Conservation (phyloP, 1,139 yeast genomes). For the Nakaseomyces nivariensis region DNA sequence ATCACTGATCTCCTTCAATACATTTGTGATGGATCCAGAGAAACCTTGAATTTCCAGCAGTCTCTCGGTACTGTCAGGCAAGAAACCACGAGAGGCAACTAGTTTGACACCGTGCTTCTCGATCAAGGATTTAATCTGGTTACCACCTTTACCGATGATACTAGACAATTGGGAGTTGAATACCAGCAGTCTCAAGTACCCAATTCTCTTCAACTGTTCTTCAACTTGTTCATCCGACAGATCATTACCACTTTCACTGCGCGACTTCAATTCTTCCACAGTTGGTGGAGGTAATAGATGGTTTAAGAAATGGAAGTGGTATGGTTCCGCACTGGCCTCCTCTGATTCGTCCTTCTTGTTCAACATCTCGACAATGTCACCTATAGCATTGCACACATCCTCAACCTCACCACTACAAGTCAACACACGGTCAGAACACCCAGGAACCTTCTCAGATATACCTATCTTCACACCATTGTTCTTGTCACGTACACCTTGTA, state of each 20-base stretch:
- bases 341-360: constrained; percentile 12
- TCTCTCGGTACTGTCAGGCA: constrained; percentile 80
- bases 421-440: constrained; percentile 75
- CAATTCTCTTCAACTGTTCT: constrained; percentile 20
- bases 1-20: constrained; percentile 39
- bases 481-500: constrained; percentile 65
- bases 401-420: constrained; percentile 75
- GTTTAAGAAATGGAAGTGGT: constrained; percentile 26
- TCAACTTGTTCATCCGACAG: constrained; percentile 8
- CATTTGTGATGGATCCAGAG: constrained; percentile 59
- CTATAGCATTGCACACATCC: constrained; percentile 62
- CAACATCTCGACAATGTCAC: constrained; percentile 61
- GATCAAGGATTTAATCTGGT: constrained; percentile 73
- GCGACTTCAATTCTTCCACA: constrained; percentile 14
- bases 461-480: constrained; percentile 76
- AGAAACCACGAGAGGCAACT: constrained; percentile 79
- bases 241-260: background rate
- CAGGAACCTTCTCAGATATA: constrained; percentile 70
- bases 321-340: constrained; percentile 12
- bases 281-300: constrained; percentile 28
- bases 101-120: constrained; percentile 61
- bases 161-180: constrained; percentile 90
- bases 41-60: constrained; percentile 82
- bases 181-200: constrained; percentile 52
- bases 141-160: constrained; percentile 78